phyloP scores from a whole-genome alignment of 331 rosid species.

The Pyrus hybrid region DNA sequence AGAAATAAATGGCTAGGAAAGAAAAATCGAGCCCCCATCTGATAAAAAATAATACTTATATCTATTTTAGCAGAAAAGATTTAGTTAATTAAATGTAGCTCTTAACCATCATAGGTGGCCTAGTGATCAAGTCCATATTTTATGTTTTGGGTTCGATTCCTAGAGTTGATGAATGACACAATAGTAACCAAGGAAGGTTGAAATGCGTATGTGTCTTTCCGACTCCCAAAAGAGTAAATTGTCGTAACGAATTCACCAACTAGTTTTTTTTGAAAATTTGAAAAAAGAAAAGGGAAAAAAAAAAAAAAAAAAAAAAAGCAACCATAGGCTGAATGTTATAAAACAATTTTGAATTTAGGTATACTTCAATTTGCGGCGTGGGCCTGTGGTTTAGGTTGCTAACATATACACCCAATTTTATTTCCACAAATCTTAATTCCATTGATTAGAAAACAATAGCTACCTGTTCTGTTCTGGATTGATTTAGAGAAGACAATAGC shows the following conservation, averaged over 20 bases:
- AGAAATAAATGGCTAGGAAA: too few relatives aligned
- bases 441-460: slow-evolving; percentile 3
- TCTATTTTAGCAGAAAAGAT: neutral
- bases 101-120: too few relatives aligned
- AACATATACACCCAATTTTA: neutral
- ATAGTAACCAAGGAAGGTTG: too few relatives aligned
- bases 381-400: neutral
- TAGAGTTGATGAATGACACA: rapidly evolving
- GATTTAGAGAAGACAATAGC: neutral
- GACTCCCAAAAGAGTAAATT: rapidly evolving
- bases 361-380: neutral
- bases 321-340: neutral
- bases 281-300: too few relatives aligned
- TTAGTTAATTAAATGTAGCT: neutral
- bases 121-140: too few relatives aligned
- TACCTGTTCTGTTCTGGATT: neutral
- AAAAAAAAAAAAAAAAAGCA: too few relatives aligned
- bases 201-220: too few relatives aligned
- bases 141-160: rapidly evolving
- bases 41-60: too few relatives aligned
- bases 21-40: too few relatives aligned
- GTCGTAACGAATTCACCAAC: rapidly evolving
- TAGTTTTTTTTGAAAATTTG: too few relatives aligned
- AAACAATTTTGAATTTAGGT: neutral
- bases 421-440: neutral